Evolutionary conservation across 352 stramenopile genomes (phyloP).

Genomic region (Globisporangium nagaii): DNA sequence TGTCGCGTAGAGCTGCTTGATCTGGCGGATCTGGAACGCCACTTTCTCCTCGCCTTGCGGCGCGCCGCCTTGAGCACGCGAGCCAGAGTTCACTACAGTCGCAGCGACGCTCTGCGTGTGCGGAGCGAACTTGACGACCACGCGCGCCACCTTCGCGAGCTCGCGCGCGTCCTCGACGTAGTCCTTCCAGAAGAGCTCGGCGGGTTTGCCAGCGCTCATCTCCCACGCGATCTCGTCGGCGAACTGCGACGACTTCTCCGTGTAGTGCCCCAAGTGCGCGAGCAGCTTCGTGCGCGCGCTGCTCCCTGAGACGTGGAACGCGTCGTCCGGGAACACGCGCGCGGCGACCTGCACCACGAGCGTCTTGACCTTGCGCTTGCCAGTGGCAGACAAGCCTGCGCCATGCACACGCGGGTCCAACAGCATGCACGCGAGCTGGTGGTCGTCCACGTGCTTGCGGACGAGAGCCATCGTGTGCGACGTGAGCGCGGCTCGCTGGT

Average conservation of each 20-base stretch:
- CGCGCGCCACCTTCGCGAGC: conserved; percentile 27
- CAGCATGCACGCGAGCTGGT: conserved; percentile 39
- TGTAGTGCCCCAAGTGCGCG: conserved; percentile 29
- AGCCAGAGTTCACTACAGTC: too few species aligned
- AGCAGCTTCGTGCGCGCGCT: conserved; percentile 21
- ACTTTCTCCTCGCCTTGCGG: not conserved
- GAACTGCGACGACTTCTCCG: conserved; percentile 32
- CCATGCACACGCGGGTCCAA: conserved; percentile 43
- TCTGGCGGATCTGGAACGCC: conserved; percentile 21
- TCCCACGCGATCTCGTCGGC: conserved; percentile 39
- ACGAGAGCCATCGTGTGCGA: conserved; percentile 9
- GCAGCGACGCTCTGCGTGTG: conserved; percentile 9
- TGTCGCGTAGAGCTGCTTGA: conserved; percentile 23
- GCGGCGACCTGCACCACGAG: conserved; percentile 34
- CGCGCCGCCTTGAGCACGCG: not conserved
- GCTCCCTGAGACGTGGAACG: conserved; percentile 9
- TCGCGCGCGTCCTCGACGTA: conserved; percentile 37
- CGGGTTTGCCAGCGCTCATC: conserved; percentile 30
- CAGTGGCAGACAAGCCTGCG: conserved; percentile 27
- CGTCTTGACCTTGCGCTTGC: conserved; percentile 35
- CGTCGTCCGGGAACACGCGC: conserved; percentile 16
- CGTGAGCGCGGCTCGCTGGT: conserved; percentile 11
- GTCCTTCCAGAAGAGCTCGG: conserved; percentile 44
- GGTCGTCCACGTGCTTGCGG: conserved; percentile 13
- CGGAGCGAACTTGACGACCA: conserved; percentile 22